phyloP scores from a whole-genome alignment of 2,329 filamentous ascomycete genomes.

The Akanthomyces muscarius region DNA sequence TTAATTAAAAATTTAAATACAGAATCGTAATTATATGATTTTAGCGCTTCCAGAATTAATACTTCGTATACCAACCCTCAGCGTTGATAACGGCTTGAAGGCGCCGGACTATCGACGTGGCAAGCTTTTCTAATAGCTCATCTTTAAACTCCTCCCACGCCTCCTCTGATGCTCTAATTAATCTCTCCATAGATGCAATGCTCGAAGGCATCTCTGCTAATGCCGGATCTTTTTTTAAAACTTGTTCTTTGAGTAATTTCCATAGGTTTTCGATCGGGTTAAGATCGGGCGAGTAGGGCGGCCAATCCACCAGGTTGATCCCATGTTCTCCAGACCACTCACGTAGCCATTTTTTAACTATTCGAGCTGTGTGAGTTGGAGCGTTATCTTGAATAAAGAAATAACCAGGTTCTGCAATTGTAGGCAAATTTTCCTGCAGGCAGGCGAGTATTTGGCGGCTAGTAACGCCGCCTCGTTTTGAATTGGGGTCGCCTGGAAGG shows the following conservation, averaged over 20 bases:
- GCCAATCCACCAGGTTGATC: conserved; percentile 6
- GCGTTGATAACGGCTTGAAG: no score
- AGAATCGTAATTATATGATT: no score
- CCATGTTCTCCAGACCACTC: not conserved
- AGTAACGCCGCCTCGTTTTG: not conserved
- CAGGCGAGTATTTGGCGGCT: not conserved
- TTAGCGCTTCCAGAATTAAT: no score
- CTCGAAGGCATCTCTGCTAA: not conserved
- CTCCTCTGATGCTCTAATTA: not conserved
- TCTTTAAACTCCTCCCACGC: no score
- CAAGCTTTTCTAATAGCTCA: no score
- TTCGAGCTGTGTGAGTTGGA: not conserved
- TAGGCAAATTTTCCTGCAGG: not conserved
- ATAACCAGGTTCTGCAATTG: conserved; percentile 2
- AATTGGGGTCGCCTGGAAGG: not conserved
- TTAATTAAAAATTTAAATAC: no score
- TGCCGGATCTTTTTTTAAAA: not conserved
- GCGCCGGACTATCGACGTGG: no score
- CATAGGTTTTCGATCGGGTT: conserved; percentile 11
- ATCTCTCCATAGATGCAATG: not conserved
- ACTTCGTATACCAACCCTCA: no score
- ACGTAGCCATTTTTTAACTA: not conserved
- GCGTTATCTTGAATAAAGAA: conserved; percentile 3
- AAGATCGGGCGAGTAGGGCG: conserved; percentile 7
- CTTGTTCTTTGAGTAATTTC: conserved; percentile 9